Evolutionary conservation across 1,284 basidiomycete species (phyloP).

Genomic region (Ceratobasidium sp.): DNA sequence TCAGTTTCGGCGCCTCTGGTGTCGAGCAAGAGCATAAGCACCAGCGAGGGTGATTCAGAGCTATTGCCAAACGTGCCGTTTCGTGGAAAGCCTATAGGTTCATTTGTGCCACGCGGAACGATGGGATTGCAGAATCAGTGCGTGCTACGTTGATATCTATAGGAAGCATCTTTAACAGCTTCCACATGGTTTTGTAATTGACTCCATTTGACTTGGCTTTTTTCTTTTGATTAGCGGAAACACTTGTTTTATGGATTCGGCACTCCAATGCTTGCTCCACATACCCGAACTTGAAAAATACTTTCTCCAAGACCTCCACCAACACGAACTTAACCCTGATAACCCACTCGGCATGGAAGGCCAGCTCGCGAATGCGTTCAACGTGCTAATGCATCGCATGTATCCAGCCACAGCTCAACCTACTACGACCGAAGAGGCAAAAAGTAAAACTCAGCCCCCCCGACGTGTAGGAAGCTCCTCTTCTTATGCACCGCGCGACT

Average conservation of each 20-base stretch:
- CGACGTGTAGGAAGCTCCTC: conserved; percentile 52
- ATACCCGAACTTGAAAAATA: conserved; percentile 92
- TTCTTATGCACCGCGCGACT: conserved; percentile 87
- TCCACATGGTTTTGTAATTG: not conserved
- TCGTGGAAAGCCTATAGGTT: not conserved
- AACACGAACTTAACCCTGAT: conserved; percentile 88
- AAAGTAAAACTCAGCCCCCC: not conserved
- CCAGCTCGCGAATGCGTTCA: conserved; percentile 92
- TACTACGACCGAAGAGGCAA: conserved; percentile 46
- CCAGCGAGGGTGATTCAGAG: not conserved
- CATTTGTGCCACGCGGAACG: conserved; percentile 61
- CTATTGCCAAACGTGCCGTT: not conserved
- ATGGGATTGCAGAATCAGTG: conserved; percentile 89
- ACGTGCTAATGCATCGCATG: conserved; percentile 81
- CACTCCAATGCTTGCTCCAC: conserved; percentile 95
- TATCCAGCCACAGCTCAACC: conserved; percentile 60
- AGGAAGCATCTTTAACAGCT: not conserved
- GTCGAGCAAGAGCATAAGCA: conserved; percentile 23
- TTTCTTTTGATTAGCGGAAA: conserved; percentile 75
- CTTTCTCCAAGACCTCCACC: conserved; percentile 65
- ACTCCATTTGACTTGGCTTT: no score
- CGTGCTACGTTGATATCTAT: conserved; percentile 49
- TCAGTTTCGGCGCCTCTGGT: conserved; percentile 15
- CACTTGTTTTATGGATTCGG: conserved; percentile 98
- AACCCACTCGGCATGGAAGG: conserved; percentile 98